Conservation (phyloP, 805 yeast species). For the Candida ponderosae region DNA sequence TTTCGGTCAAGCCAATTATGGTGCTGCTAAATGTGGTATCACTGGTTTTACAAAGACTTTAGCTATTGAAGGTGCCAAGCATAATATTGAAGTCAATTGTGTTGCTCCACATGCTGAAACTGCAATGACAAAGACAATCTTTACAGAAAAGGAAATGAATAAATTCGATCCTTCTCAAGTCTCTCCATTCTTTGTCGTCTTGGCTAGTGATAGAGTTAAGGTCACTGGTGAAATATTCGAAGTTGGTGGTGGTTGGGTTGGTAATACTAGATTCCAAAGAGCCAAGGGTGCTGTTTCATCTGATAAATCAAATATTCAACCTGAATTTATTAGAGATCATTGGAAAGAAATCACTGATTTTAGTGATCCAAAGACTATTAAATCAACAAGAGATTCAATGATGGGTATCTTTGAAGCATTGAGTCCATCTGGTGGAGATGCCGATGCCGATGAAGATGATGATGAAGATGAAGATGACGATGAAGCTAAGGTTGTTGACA, state of each 20-base stretch:
- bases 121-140: slow-evolving; percentile 88
- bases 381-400: slow-evolving; percentile 67
- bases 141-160: slow-evolving; percentile 72
- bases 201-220: slow-evolving; percentile 64
- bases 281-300: slow-evolving; percentile 73
- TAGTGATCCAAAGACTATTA: slow-evolving; percentile 41
- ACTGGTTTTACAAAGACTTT: slow-evolving; percentile 78
- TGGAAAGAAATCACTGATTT: slow-evolving; percentile 66
- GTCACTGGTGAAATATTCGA: slow-evolving; percentile 80
- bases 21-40: slow-evolving; percentile 88
- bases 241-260: slow-evolving; percentile 96
- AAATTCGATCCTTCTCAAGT: slow-evolving; percentile 82
- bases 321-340: slow-evolving; percentile 65
- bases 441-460: slow-evolving; percentile 33
- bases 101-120: slow-evolving; percentile 99
- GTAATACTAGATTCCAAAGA: slow-evolving; percentile 92
- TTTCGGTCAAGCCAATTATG: slow-evolving; percentile 95
- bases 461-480: slow-evolving; percentile 40
- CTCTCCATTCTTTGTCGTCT: slow-evolving; percentile 79
- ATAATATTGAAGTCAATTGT: slow-evolving; percentile 66
- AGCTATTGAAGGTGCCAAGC: slow-evolving; percentile 84
- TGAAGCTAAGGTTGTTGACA: slow-evolving; percentile 32
- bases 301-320: slow-evolving; percentile 28
- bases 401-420: slow-evolving; percentile 69
- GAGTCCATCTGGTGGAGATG: slow-evolving; percentile 31